Evolutionary conservation across 768 basidiomycete genomes (phyloP).

Genomic region (Hypholoma sublateritium): DNA sequence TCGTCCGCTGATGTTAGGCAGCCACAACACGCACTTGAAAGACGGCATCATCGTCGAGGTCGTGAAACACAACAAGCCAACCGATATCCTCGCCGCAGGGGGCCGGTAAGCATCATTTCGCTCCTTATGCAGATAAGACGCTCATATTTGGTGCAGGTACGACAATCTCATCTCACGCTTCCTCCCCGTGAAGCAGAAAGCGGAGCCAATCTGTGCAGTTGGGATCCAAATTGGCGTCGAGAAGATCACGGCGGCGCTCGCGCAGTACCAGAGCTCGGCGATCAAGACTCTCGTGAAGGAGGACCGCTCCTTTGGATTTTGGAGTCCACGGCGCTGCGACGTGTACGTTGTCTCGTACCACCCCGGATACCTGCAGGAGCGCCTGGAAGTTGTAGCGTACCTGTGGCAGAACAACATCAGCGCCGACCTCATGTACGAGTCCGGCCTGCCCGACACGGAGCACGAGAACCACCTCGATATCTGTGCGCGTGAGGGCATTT

Average conservation of each 20-base stretch:
- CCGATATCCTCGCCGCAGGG: slow-evolving; percentile 77
- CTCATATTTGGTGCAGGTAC: slow-evolving; percentile 46
- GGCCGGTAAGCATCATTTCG: slow-evolving; percentile 55
- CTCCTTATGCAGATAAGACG: neutral
- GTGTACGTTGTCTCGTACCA: slow-evolving; percentile 84
- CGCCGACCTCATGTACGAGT: slow-evolving; percentile 87
- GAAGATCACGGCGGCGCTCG: slow-evolving; percentile 70
- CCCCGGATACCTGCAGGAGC: slow-evolving; percentile 70
- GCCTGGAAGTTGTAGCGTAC: slow-evolving; percentile 73
- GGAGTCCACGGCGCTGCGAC: slow-evolving; percentile 88
- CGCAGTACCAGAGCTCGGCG: slow-evolving; percentile 66
- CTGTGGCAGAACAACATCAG: slow-evolving; percentile 84
- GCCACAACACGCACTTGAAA: slow-evolving; percentile 63
- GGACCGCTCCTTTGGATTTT: slow-evolving; percentile 81
- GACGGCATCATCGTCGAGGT: slow-evolving; percentile 79
- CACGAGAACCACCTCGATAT: slow-evolving; percentile 66
- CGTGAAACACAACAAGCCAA: slow-evolving; percentile 60
- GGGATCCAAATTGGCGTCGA: slow-evolving; percentile 79
- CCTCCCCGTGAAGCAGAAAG: slow-evolving; percentile 51
- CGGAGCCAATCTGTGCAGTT: slow-evolving; percentile 61
- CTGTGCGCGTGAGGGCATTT: slow-evolving; percentile 79
- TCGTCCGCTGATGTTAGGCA: slow-evolving; percentile 73
- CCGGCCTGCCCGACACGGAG: slow-evolving; percentile 59
- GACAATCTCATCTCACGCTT: slow-evolving; percentile 68
- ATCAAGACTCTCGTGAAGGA: slow-evolving; percentile 74